Conservation (phyloP, 805 yeast species). For the Torulaspora microellipsoides region DNA sequence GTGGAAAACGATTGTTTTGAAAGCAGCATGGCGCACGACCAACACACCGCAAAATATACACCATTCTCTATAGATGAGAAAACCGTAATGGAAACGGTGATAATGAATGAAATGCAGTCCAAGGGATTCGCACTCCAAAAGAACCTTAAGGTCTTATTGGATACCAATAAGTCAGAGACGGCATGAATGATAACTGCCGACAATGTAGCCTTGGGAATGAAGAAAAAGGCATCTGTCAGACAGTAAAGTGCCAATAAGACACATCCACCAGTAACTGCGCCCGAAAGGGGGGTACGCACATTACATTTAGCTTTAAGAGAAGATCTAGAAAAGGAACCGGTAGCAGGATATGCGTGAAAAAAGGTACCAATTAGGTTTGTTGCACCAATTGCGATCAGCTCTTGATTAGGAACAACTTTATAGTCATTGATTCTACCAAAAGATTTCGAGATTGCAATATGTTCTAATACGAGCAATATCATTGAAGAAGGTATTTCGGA, state of each 20-base stretch:
- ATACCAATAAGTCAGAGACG: slow-evolving; percentile 75
- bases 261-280: slow-evolving; percentile 83
- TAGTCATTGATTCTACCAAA: slow-evolving; percentile 90
- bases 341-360: slow-evolving; percentile 90
- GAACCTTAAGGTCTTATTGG: slow-evolving; percentile 58
- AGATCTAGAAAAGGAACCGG: slow-evolving; percentile 92
- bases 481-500: slow-evolving; percentile 80
- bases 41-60: slow-evolving; percentile 82
- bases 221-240: slow-evolving; percentile 76
- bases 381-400: slow-evolving; percentile 86
- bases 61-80: slow-evolving; percentile 81
- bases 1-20: slow-evolving; percentile 73
- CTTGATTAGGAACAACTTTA: slow-evolving; percentile 88
- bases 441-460: slow-evolving; percentile 87
- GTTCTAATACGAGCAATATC: slow-evolving; percentile 78
- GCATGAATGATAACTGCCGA: slow-evolving; percentile 90
- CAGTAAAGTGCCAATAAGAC: slow-evolving; percentile 82
- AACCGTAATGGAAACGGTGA: slow-evolving; percentile 70
- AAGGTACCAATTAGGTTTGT: slow-evolving; percentile 87
- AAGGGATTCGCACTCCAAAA: slow-evolving; percentile 70
- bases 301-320: slow-evolving; percentile 93
- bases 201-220: slow-evolving; percentile 83
- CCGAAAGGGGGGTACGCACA: slow-evolving; percentile 89
- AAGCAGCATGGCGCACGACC: slow-evolving; percentile 68
- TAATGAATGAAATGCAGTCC: slow-evolving; percentile 66